Conservation (phyloP, 2,329 filamentous ascomycete species). For the Thielaviopsis euricoi region DNA sequence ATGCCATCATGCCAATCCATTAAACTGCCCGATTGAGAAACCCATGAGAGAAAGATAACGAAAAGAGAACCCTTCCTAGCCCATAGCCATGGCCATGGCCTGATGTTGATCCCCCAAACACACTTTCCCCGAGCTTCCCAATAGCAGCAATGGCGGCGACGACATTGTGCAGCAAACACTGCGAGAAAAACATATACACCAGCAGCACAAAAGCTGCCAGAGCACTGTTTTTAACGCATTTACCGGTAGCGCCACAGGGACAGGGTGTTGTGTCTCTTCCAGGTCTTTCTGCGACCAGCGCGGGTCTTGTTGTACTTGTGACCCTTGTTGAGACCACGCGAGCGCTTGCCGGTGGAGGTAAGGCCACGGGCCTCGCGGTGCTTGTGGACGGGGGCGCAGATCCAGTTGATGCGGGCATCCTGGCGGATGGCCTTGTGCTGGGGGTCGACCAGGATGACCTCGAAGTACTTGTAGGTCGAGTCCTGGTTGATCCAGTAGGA, state of each 20-base stretch:
- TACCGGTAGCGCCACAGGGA: slow-evolving; percentile 98
- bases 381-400: slow-evolving; percentile 99
- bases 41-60: background rate
- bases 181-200: slow-evolving; percentile 9
- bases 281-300: slow-evolving; percentile 97
- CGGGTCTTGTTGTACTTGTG: slow-evolving; percentile 98
- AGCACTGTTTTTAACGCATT: slow-evolving; percentile 16
- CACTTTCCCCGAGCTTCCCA: slow-evolving; percentile 8
- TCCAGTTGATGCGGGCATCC: slow-evolving; percentile 99
- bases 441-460: slow-evolving; percentile 98
- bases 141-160: slow-evolving; percentile 8
- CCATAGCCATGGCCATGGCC: slow-evolving; percentile 12
- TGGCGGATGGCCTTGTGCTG: slow-evolving; percentile 99
- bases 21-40: slow-evolving; percentile 3
- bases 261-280: slow-evolving; percentile 99
- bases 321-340: slow-evolving; percentile 97
- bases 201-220: background rate
- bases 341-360: slow-evolving; percentile 98
- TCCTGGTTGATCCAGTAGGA: slow-evolving; percentile 99
- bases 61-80: slow-evolving; percentile 11
- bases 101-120: slow-evolving; percentile 9
- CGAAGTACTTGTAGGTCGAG: slow-evolving; percentile 99
- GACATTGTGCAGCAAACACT: slow-evolving; percentile 6
- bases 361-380: slow-evolving; percentile 97
- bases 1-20: background rate